Base-by-base conservation (phyloP, 2,329 filamentous ascomycete species). In the Fusarium robinianum region DNA sequence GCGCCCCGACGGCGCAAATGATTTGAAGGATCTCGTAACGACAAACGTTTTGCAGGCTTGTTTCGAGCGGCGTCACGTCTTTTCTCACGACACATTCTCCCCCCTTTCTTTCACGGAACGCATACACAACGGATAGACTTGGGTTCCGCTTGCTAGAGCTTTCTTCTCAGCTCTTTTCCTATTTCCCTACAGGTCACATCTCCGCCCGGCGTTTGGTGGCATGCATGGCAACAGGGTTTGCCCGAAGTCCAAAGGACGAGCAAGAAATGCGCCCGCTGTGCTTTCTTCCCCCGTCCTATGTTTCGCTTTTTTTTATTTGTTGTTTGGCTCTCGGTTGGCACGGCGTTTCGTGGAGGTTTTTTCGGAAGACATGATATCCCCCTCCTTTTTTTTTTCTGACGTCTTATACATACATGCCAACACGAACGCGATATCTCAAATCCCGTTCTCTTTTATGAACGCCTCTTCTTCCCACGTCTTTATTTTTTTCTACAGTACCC, bases 1-100 rank as follows among this genome's bases (percentile, higher is more conserved):
- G 63, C 26, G 69, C 69, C 16, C 68, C 71, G 8, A 71, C 68
- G 23, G 70, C 69, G 21, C 65, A 71, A 58, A 72, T 72, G 69
- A 66, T 71, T 29, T 73, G 64, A 53, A 50, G 41, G 16, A 35
- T 25, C 27, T 34, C 19, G 11, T 15, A 17, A 16, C 24, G 30
- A 43, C 34, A 18, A 29, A 33, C 16, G 25, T 36, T 31, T 41
- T 25, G n/a, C 17, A 22, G 15, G 9, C n/a, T 36, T n/a, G 15
- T 18, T 23, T 30, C 38, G 16, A 17, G 14, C 14, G 30, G 34
- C 26, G 14, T 27, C 15, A 34, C 27, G 11, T 49, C 29, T 25
- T n/a, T 36, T 42, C n/a, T n/a, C 23, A 41, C 34, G 30, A 43
- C 31, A 24, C 14, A 25, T 18, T 32, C 31, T 36, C n/a, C n/a